A percentile compares a stretch with the other conserved stretches of the same genome.
phyloP scores from a whole-genome alignment of 345 rosid genomes.

The Gynandropsis gynandra region DNA sequence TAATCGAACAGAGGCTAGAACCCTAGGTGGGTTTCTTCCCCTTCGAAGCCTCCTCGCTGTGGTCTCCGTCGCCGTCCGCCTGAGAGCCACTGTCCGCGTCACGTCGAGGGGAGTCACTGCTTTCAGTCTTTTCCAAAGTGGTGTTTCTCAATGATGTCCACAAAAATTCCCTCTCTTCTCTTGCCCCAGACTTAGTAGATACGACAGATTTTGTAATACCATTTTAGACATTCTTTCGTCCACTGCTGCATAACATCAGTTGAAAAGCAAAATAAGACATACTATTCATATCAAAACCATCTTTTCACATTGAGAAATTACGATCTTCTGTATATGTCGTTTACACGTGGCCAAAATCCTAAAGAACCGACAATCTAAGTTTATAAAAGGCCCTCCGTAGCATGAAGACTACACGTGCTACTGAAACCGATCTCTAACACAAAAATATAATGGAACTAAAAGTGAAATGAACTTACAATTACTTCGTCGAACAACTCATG shows the following conservation, averaged over 20 bases:
- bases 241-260: conserved; percentile 62
- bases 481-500: conserved; percentile 97
- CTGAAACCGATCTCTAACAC: conserved; percentile 9
- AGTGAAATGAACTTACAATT: conserved; percentile 51
- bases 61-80: too few species aligned
- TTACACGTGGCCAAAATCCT: conserved; percentile 99
- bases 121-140: too few species aligned
- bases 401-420: conserved; percentile 45
- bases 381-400: conserved; percentile 80
- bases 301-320: conserved; percentile 81
- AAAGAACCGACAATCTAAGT: conserved; percentile 18
- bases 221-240: conserved; percentile 94
- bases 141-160: too few species aligned
- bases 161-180: too few species aligned
- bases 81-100: too few species aligned
- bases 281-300: conserved; percentile 2
- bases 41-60: too few species aligned
- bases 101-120: too few species aligned
- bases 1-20: too few species aligned
- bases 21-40: too few species aligned
- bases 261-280: conserved; percentile 13
- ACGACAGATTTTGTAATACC: conserved; percentile 92
- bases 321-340: conserved; percentile 89
- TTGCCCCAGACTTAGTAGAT: conserved; percentile 92
- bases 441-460: conserved; percentile 3